Evolutionary conservation across 2,329 filamentous ascomycete species (phyloP), one percentile per base, ranked within the genome.

Genomic region (Pseudogymnoascus sp.): DNA sequence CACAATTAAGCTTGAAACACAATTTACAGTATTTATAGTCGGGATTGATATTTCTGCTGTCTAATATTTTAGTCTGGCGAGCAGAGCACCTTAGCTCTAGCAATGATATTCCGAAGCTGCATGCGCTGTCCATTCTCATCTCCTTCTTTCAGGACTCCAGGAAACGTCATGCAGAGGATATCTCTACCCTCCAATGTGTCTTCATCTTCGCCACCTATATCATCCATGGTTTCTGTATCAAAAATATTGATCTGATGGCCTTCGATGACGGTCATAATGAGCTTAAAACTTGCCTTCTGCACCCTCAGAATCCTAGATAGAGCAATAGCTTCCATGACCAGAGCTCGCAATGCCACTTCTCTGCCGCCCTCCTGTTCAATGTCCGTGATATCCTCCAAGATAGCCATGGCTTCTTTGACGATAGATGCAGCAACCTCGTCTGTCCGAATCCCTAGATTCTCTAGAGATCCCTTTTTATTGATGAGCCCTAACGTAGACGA

Each of bases 11-110:
- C 13, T 37, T 10, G n/a, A 13, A 36, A n/a, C 31, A n/a, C 31
- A 9, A 21, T 35, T 37, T 15, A 13, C 29, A 58, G 15, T 58
- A 37, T 35, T 58, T 26, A 15, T 58, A 37, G 54, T 35, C 9
- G 11, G 15, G 11, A 17, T 21, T 10, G 10, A 26, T 10, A 58
- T 36, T 35, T 21, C 11, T 36, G 9, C 5, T 21, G n/a, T 9
- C 31, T 58, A 26, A 13, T 7, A 17, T 61, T 59, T 69, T 66
- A 71, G 60, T 71, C 70, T 33, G 69, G 67, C 33, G 66, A 66
- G 61, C 85, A 87, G 57, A 88, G 72, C 4, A 89, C 85, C 66
- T 81, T 81, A n/a, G 84, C 83, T 73, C 87, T 88, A 63, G 81
- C 76, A 65, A 89, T 82, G 50, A 88, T 78, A 69, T 88, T 88